Evolutionary conservation across 202 grass and related monocot species (phyloP).

Genomic region (Schoenoplectus triqueter): DNA sequence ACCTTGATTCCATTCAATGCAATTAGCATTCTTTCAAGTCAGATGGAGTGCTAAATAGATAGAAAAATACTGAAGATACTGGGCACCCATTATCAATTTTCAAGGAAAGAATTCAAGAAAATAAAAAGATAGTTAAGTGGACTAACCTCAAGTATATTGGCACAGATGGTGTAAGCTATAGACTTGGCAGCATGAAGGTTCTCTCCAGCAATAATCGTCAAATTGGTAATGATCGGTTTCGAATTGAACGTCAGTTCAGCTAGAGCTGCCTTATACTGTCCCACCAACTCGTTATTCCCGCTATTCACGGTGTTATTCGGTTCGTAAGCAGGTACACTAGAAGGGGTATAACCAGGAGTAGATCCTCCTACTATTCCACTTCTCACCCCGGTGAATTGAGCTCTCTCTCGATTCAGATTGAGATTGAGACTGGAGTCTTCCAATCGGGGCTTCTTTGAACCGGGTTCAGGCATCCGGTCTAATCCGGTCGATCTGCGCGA

Average conservation of each 20-base stretch:
- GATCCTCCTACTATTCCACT: conserved; percentile 32
- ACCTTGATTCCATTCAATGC: conserved; percentile 53
- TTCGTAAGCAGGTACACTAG: conserved; percentile 32
- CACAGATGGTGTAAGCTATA: conserved; percentile 77
- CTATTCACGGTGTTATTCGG: not conserved
- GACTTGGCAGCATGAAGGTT: conserved; percentile 81
- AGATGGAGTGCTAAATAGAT: not conserved
- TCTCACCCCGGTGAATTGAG: conserved; percentile 20
- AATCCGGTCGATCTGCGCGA: conserved; percentile 77
- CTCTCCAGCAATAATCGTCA: conserved; percentile 99
- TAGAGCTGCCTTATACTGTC: conserved; percentile 90
- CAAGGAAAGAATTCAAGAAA: conserved; percentile 31
- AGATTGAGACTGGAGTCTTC: conserved; percentile 24
- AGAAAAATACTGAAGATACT: not conserved
- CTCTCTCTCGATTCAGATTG: conserved; percentile 41
- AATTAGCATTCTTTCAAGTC: not conserved
- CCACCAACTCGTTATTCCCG: conserved; percentile 59
- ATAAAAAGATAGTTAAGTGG: conserved; percentile 20
- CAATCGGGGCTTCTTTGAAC: conserved; percentile 75
- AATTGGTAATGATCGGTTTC: conserved; percentile 98
- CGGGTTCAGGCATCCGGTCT: conserved; percentile 46
- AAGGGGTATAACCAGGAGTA: conserved; percentile 42
- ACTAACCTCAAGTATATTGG: conserved; percentile 97
- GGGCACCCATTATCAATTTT: conserved; percentile 35
- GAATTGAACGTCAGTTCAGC: conserved; percentile 98